Conservation (phyloP, 805 yeast genomes). For the Yamadazyma insecticola region DNA sequence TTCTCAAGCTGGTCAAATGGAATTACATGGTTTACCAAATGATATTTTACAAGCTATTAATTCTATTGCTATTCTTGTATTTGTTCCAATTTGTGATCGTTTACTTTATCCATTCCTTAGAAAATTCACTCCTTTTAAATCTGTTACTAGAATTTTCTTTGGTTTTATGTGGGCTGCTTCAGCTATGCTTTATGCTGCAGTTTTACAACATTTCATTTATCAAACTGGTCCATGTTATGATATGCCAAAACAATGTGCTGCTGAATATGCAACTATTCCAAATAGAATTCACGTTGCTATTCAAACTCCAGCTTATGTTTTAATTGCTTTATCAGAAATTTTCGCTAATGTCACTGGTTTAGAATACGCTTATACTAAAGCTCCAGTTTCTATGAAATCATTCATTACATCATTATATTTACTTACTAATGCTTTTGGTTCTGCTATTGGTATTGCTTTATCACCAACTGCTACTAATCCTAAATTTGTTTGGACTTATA, state of each 20-base stretch:
- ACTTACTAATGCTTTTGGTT: slow-evolving; percentile 70
- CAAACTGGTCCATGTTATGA: slow-evolving; percentile 71
- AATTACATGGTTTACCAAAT: slow-evolving; percentile 73
- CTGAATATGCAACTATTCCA: slow-evolving; percentile 36
- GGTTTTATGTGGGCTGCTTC: slow-evolving; percentile 65
- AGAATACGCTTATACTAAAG: slow-evolving; percentile 81
- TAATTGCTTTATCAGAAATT: slow-evolving; percentile 73
- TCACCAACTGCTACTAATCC: slow-evolving; percentile 67
- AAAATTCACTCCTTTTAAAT: slow-evolving; percentile 51
- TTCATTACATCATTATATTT: slow-evolving; percentile 63
- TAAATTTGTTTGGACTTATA: slow-evolving; percentile 63
- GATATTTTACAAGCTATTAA: slow-evolving; percentile 74
- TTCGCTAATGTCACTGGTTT: slow-evolving; percentile 78
- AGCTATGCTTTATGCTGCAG: slow-evolving; percentile 74
- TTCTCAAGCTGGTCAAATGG: slow-evolving; percentile 71
- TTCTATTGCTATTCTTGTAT: slow-evolving; percentile 70
- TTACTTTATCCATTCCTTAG: slow-evolving; percentile 46
- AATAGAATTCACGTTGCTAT: slow-evolving; percentile 62
- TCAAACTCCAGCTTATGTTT: slow-evolving; percentile 68
- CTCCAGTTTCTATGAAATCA: slow-evolving; percentile 66
- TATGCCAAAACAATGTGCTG: slow-evolving; percentile 52
- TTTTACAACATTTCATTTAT: slow-evolving; percentile 67
- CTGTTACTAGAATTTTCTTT: slow-evolving; percentile 64
- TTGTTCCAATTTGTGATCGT: slow-evolving; percentile 67
- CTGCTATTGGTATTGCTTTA: slow-evolving; percentile 71